These are phyloP conservation scores for Delitschia confertaspora DNA, from an alignment of 495 filamentous ascomycete species.

Conservation along the genomic window DNA sequence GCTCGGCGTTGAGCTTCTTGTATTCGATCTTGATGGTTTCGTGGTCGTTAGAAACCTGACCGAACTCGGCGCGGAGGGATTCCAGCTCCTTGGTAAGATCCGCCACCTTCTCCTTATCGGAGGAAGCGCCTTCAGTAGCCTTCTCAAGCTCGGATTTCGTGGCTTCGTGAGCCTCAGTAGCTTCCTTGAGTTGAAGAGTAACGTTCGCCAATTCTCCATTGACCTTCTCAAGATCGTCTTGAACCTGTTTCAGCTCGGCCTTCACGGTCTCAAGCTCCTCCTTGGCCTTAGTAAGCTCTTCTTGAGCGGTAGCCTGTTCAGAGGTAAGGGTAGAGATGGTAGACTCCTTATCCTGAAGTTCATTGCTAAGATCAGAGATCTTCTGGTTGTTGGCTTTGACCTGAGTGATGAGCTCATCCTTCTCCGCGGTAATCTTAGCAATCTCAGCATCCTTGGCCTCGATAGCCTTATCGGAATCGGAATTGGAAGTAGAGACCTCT, in stretches of 20 bases:
- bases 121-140: background rate
- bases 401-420: background rate
- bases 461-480: background rate
- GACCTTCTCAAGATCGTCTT: slow-evolving; percentile 1
- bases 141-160: background rate
- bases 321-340: slow-evolving; percentile 3
- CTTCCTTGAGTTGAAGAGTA: background rate
- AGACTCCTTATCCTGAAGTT: slow-evolving; percentile 6
- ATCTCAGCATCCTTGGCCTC: slow-evolving; percentile 9
- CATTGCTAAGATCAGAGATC: background rate
- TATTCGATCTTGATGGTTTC: too few relatives aligned
- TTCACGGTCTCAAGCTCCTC: slow-evolving; percentile 7
- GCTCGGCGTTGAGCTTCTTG: too few relatives aligned
- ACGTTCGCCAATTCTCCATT: background rate
- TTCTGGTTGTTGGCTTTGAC: background rate
- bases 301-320: slow-evolving; percentile 4
- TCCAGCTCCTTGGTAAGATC: background rate
- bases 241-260: background rate
- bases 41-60: background rate
- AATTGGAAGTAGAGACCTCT: background rate
- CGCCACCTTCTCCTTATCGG: background rate
- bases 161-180: background rate
- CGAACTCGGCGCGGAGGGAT: background rate
- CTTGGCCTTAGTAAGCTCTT: slow-evolving; percentile 8
- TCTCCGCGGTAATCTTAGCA: slow-evolving; percentile 3